Conservation (phyloP, 495 filamentous ascomycete genomes). For the Neurospora tetrasperma region DNA sequence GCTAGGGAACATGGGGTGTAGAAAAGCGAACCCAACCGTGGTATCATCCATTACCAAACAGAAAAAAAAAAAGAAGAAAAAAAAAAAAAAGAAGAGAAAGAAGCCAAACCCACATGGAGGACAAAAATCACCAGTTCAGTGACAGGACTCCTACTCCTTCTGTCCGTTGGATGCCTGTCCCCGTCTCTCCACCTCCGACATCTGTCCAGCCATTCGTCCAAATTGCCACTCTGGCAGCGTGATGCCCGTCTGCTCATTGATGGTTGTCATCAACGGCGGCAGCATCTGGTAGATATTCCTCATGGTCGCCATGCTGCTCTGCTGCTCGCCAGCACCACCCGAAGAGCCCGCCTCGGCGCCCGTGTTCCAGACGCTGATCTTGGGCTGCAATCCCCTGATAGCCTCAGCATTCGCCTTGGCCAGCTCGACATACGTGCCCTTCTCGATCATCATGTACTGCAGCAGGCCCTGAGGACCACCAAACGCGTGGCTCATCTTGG, state of each 20-base stretch:
- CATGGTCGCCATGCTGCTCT: constrained; percentile 29
- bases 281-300: constrained; percentile 62
- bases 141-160: background rate
- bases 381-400: constrained; percentile 67
- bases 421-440: constrained; percentile 52
- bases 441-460: constrained; percentile 71
- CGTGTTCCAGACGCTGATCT: constrained; percentile 85
- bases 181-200: constrained; percentile 15
- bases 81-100: too few species aligned
- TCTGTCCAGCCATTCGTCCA: constrained; percentile 31
- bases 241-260: constrained; percentile 78
- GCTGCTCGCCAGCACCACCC: constrained; percentile 15
- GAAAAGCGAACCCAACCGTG: background rate
- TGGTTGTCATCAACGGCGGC: constrained; percentile 67
- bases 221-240: constrained; percentile 62
- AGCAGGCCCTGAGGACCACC: constrained; percentile 65
- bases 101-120: background rate
- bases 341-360: constrained; percentile 36
- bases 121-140: background rate
- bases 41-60: background rate
- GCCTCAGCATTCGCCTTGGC: constrained; percentile 61
- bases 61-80: background rate
- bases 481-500: constrained; percentile 54
- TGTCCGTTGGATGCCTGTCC: background rate
- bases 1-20: too few species aligned